Evolutionary conservation across 192 early-diverging fungal species (phyloP).

Genomic region (Podila minutissima): DNA sequence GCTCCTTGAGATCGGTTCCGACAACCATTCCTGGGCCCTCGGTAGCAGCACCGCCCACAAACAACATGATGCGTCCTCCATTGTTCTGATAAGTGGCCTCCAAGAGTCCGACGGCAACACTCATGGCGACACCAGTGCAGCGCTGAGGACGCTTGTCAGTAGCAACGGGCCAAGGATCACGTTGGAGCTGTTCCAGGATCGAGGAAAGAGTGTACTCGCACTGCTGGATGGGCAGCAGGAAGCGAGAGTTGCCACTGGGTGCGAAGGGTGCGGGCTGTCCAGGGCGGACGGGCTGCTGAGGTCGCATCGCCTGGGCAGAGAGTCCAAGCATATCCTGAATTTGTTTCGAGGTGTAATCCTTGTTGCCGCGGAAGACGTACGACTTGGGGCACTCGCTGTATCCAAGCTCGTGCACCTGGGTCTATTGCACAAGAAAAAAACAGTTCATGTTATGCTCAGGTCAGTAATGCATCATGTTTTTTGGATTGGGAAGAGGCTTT

Average conservation of each 20-base stretch:
- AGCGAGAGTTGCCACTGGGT: constrained; percentile 61
- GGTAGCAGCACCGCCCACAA: constrained; percentile 93
- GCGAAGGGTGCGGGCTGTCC: constrained; percentile 43
- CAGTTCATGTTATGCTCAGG: too few relatives aligned
- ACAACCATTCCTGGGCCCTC: constrained; percentile 99
- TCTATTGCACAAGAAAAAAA: constrained; percentile 47
- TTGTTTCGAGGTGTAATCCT: constrained; percentile 95
- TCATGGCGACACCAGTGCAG: constrained; percentile 95
- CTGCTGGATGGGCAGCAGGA: constrained; percentile 91
- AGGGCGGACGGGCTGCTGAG: constrained; percentile 57
- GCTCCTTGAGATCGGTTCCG: constrained; percentile 89
- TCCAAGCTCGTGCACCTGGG: constrained; percentile 97
- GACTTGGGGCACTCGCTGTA: constrained; percentile 97
- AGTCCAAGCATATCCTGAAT: constrained; percentile 98
- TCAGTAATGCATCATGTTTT: background rate
- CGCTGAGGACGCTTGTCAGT: constrained; percentile 91
- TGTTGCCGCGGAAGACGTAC: constrained; percentile 96
- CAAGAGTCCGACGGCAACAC: constrained; percentile 92
- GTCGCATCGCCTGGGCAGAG: constrained; percentile 55
- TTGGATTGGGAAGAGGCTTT: background rate
- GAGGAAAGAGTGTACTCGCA: constrained; percentile 97
- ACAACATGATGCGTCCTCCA: constrained; percentile 93
- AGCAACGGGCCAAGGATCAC: constrained; percentile 97
- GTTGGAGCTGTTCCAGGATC: constrained; percentile 96
- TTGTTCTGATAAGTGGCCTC: constrained; percentile 95